phyloP scores from a whole-genome alignment of 1,284 basidiomycete genomes.

The Austroboletus novae-zelandiae region DNA sequence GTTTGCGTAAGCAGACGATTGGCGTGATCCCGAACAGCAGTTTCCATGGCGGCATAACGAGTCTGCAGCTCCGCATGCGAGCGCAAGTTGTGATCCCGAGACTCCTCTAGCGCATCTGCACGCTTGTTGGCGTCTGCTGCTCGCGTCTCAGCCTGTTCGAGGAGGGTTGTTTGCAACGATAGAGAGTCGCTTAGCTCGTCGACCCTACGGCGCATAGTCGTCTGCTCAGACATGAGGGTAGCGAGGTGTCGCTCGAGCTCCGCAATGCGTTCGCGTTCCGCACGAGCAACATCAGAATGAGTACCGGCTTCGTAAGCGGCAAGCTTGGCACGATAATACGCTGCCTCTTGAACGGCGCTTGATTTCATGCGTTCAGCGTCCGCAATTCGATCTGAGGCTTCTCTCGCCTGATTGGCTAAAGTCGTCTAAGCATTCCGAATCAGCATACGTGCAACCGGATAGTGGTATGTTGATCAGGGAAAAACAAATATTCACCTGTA shows the following conservation, averaged over 20 bases:
- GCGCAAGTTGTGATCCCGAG: constrained; percentile 67
- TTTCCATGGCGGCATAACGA: constrained; percentile 61
- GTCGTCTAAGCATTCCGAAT: constrained; percentile 47
- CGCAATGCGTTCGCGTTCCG: constrained; percentile 79
- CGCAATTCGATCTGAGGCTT: constrained; percentile 73
- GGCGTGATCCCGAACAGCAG: constrained; percentile 73
- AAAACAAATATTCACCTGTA: constrained; percentile 65
- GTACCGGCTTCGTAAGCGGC: constrained; percentile 79
- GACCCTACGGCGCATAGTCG: constrained; percentile 67
- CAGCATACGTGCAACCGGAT: constrained; percentile 9
- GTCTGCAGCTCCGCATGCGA: constrained; percentile 77
- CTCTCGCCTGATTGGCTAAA: constrained; percentile 72
- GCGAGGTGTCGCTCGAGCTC: constrained; percentile 83
- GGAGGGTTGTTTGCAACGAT: constrained; percentile 73
- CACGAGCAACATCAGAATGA: constrained; percentile 60
- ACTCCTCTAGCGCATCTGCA: constrained; percentile 80
- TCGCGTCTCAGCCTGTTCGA: constrained; percentile 78
- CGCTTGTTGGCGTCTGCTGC: constrained; percentile 80
- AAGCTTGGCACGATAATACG: constrained; percentile 94
- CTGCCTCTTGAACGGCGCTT: constrained; percentile 90
- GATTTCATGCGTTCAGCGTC: constrained; percentile 80
- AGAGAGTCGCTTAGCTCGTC: constrained; percentile 73
- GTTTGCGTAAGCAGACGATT: constrained; percentile 76
- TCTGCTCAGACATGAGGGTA: constrained; percentile 64
- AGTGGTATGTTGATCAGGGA: constrained; percentile 1